Evolutionary conservation across 2,329 filamentous ascomycete species (phyloP), one percentile per base, ranked within the genome.

Genomic region (Phyllosticta capitalensis): DNA sequence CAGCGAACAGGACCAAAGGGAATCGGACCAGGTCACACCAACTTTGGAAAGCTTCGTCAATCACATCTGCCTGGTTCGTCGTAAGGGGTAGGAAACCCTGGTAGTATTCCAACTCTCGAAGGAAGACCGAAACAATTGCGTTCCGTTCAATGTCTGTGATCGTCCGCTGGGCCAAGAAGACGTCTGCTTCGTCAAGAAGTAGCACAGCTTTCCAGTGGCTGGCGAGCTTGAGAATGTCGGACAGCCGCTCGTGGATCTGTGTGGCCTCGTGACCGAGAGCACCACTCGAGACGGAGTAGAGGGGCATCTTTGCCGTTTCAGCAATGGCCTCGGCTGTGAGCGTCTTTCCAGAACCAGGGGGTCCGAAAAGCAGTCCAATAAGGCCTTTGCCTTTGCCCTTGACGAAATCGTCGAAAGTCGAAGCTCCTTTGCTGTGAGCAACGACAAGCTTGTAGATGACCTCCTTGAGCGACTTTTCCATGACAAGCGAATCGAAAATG

Each of bases 141-240:
- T 76, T 76, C 54, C 68, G 67, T 57, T 68, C 65, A 5, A 70
- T 65, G 45, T 68, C 68, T 55, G 68, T 66, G 17, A 65, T 58
- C 5, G 65, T 69, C 1, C 82, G 79, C 56, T 76, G 69, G 67
- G 83, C 80, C 9, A 85, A 77, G 68, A 82, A 85, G 20, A 84
- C 80, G 59, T 85, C 83, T 2, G 80, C 81, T 67, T 85, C 82
- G 65, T 59, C 57, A 21, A 58, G 50, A 4, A 58, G 10, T 5
- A 58, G 50, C 20, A 54, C 38, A 3, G 50, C 28, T n/a, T 33
- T 26, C 56, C 56, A 58, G 19, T 20, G 38, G 2, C 19, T 52
- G 17, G 50, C 56, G 20, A 53, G 17, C 14, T 48, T 28, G 20
- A 58, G 22, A 6, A 58, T 21, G 12, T 22, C 20, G 7, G 21